Conservation (phyloP, 2,329 filamentous ascomycete species). For the Camillea tinctor region DNA sequence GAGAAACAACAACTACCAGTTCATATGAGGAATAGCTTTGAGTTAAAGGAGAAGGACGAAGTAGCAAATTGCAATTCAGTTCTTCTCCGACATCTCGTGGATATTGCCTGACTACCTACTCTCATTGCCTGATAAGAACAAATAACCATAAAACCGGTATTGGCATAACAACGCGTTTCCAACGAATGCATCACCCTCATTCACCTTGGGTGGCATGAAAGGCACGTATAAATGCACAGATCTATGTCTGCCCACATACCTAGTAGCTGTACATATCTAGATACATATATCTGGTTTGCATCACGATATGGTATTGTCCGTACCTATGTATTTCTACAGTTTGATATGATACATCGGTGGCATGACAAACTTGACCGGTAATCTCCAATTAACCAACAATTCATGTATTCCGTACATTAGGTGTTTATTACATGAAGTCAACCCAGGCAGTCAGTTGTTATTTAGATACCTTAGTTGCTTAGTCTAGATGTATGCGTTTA, state of each 20-base stretch:
- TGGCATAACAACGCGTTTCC: too few relatives aligned
- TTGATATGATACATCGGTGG: background rate
- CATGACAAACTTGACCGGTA: background rate
- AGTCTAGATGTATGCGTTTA: background rate
- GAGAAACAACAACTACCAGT: constrained; percentile 15
- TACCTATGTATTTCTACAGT: background rate
- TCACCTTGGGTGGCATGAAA: background rate
- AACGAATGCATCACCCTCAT: too few relatives aligned
- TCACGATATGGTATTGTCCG: too few relatives aligned
- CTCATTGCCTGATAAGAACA: too few relatives aligned
- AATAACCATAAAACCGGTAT: too few relatives aligned
- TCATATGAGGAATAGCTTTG: constrained; percentile 13
- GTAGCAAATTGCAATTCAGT: background rate
- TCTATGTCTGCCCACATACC: too few relatives aligned
- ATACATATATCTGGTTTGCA: background rate
- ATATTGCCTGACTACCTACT: background rate
- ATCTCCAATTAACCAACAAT: background rate
- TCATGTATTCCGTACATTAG: background rate
- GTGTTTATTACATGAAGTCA: background rate
- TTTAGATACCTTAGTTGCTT: too few relatives aligned
- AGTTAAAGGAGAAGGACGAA: constrained; percentile 3
- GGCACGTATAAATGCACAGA: background rate
- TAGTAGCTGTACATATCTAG: too few relatives aligned
- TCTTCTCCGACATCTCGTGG: background rate
- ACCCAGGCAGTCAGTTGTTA: background rate